phyloP scores from a whole-genome alignment of 306 rosid species.

The Quercus mongolica region DNA sequence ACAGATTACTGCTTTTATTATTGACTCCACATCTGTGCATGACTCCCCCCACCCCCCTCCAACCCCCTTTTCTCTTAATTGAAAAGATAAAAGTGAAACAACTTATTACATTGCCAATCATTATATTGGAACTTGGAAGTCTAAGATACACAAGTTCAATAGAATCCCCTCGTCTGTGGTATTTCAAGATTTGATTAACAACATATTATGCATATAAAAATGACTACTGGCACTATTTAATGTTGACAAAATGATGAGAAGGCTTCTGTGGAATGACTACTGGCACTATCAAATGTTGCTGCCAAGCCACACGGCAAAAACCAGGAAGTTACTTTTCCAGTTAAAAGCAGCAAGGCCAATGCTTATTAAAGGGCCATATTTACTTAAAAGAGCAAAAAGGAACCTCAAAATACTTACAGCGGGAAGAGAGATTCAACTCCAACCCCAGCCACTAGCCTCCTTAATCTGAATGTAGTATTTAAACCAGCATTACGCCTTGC shows the following conservation, averaged over 20 bases:
- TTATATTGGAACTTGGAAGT: background rate
- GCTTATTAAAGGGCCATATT: background rate
- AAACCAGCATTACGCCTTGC: constrained; percentile 93
- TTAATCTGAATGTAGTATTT: constrained; percentile 70
- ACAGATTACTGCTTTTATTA: background rate
- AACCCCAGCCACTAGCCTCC: constrained; percentile 92
- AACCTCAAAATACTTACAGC: constrained; percentile 36
- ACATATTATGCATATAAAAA: background rate
- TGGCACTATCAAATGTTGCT: background rate
- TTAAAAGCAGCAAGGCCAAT: background rate
- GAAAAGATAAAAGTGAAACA: background rate
- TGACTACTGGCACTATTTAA: background rate
- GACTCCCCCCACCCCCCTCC: too few relatives aligned
- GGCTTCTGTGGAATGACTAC: too few relatives aligned
- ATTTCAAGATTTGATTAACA: background rate
- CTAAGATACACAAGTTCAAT: background rate
- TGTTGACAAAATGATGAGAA: background rate
- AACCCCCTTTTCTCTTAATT: too few relatives aligned
- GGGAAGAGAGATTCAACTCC: constrained; percentile 87
- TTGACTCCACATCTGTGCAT: background rate
- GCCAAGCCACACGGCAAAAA: background rate
- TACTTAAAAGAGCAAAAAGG: background rate
- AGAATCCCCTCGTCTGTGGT: too few relatives aligned
- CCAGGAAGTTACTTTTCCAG: constrained; percentile 1
- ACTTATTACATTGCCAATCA: background rate